Percentiles rank a stretch among this genome's conserved stretches.
Conservation (phyloP, 495 filamentous ascomycete species). For the Annulohypoxylon moriforme region DNA sequence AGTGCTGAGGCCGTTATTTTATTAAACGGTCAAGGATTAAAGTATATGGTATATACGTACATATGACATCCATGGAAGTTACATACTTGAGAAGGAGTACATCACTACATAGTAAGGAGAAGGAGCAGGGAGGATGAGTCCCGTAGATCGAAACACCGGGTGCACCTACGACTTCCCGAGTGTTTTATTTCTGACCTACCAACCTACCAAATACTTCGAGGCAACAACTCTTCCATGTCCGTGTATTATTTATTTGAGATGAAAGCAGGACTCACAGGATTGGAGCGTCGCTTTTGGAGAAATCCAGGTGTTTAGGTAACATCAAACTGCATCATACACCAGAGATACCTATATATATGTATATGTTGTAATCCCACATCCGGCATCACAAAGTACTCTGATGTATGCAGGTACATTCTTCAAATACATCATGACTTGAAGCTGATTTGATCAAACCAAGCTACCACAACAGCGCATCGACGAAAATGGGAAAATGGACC, state of each 20-base stretch:
- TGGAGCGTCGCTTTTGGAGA: not conserved
- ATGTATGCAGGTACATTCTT: slow-evolving; percentile 39
- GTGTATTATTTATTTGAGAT: not conserved
- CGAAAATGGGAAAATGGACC: slow-evolving; percentile 35
- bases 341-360: not conserved
- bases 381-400: slow-evolving; percentile 3
- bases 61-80: slow-evolving; percentile 8
- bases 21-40: slow-evolving; percentile 32
- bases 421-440: slow-evolving; percentile 27
- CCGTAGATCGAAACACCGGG: slow-evolving; percentile 15
- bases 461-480: slow-evolving; percentile 35
- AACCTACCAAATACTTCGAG: not conserved
- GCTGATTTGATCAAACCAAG: slow-evolving; percentile 27
- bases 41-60: slow-evolving; percentile 15
- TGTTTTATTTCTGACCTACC: not conserved
- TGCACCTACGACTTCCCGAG: slow-evolving; percentile 6
- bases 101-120: not conserved
- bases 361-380: slow-evolving; percentile 7
- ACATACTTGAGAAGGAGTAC: not conserved
- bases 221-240: not conserved
- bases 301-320: slow-evolving; percentile 10
- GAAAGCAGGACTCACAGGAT: not conserved
- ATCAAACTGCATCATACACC: slow-evolving; percentile 14
- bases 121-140: slow-evolving; percentile 15
- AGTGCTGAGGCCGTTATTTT: not conserved